These are phyloP conservation scores for Annulohypoxylon moriforme DNA, from an alignment of 495 filamentous ascomycete species.

Conservation along the genomic window DNA sequence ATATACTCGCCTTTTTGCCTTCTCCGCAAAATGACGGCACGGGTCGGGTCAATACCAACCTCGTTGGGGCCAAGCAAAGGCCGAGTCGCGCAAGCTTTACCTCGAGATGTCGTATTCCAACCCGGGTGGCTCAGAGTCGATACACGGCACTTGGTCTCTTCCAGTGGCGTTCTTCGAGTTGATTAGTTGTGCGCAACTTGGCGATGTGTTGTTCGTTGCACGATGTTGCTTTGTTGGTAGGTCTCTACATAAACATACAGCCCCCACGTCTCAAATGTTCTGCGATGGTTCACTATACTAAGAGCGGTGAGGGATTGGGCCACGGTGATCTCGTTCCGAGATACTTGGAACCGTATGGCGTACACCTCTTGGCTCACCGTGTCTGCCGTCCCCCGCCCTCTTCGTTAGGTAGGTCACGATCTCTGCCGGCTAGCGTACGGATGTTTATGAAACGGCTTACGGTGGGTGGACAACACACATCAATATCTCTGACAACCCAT, in stretches of 20 bases:
- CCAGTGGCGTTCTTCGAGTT: background rate
- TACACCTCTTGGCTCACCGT: background rate
- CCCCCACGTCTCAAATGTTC: slow-evolving; percentile 1
- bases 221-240: background rate
- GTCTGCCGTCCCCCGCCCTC: background rate
- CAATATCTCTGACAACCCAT: no score
- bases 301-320: background rate
- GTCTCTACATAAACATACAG: background rate
- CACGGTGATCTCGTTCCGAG: slow-evolving; percentile 6
- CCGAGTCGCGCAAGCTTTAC: background rate
- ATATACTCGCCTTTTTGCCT: background rate
- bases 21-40: background rate
- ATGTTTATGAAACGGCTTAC: background rate
- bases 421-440: background rate
- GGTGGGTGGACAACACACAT: background rate
- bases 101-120: background rate
- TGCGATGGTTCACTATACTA: background rate
- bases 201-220: background rate
- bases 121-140: background rate
- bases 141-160: background rate
- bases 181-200: background rate
- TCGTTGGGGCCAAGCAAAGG: background rate
- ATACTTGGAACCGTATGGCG: background rate
- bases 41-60: background rate
- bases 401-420: background rate